phyloP scores from a whole-genome alignment of 140 eudicot genomes.

The Erigeron philadelphicus region DNA sequence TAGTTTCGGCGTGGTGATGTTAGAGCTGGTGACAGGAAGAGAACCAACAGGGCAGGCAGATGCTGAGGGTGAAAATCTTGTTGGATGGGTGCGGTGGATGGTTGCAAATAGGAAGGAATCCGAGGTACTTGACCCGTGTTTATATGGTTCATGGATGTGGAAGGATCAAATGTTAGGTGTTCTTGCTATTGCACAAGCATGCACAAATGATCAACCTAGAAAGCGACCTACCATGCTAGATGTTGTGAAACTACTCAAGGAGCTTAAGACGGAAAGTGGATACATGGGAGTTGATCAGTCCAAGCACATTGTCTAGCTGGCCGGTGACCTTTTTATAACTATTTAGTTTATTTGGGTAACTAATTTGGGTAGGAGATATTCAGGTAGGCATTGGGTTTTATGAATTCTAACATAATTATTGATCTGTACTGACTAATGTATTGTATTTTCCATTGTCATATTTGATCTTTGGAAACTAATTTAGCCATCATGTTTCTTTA shows the following conservation, averaged over 20 bases:
- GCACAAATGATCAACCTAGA: constrained; percentile 74
- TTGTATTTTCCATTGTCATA: neutral
- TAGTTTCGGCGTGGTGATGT: constrained; percentile 91
- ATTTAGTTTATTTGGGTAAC: constrained; percentile 17
- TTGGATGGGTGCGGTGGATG: constrained; percentile 87
- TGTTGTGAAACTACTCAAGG: constrained; percentile 66
- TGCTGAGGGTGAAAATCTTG: constrained; percentile 83
- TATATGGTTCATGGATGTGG: constrained; percentile 41
- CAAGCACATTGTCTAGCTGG: constrained; percentile 15
- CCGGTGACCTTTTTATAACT: neutral
- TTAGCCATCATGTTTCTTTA: constrained; percentile 4
- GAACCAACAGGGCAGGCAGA: constrained; percentile 82
- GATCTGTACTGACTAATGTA: constrained; percentile 7
- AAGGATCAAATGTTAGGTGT: constrained; percentile 64
- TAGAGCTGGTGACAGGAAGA: constrained; percentile 77
- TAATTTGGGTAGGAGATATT: constrained; percentile 22
- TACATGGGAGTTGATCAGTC: constrained; percentile 19
- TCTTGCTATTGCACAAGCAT: constrained; percentile 60
- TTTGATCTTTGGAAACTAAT: neutral
- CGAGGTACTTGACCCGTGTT: constrained; percentile 57
- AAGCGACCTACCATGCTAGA: constrained; percentile 80
- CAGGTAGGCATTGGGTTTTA: constrained; percentile 14
- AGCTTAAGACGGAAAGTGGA: constrained; percentile 38
- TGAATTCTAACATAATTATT: constrained; percentile 19
- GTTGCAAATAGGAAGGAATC: constrained; percentile 43